phyloP scores from a whole-genome alignment of 2,329 filamentous ascomycete species.

The Paracamarosporium sp. region DNA sequence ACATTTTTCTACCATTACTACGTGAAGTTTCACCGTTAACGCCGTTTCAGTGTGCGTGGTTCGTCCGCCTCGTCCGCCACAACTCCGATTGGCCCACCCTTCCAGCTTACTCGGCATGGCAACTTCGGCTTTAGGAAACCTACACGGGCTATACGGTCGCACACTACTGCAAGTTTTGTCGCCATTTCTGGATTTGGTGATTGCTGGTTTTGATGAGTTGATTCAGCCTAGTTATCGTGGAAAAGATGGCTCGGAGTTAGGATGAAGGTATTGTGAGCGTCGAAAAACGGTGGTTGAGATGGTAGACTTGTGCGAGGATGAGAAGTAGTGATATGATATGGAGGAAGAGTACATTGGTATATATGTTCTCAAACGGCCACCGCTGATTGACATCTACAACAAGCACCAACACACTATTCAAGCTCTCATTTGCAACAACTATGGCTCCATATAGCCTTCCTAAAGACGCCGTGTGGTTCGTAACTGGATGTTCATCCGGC shows the following conservation, averaged over 20 bases:
- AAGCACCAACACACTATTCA: background rate
- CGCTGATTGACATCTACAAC: background rate
- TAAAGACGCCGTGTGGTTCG: constrained; percentile 22
- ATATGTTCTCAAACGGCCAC: background rate
- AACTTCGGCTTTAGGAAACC: no score
- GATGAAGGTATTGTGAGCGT: no score
- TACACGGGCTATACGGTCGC: background rate
- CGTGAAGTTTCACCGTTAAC: no score
- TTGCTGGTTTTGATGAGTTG: background rate
- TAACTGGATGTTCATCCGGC: constrained; percentile 57
- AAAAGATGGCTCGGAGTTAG: no score
- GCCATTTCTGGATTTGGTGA: background rate
- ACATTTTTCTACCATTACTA: no score
- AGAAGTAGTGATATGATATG: no score
- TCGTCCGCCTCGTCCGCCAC: background rate
- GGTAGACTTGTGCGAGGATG: no score
- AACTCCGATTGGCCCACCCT: background rate
- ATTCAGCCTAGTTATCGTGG: background rate
- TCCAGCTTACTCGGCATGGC: background rate
- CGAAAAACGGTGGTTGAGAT: no score
- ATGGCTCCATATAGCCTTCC: constrained; percentile 23
- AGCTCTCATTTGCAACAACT: background rate
- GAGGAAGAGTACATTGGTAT: no score
- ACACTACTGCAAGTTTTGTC: background rate
- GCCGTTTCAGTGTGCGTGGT: background rate